Conservation (phyloP, 139 green algal species). For the Closterium sp. region DNA sequence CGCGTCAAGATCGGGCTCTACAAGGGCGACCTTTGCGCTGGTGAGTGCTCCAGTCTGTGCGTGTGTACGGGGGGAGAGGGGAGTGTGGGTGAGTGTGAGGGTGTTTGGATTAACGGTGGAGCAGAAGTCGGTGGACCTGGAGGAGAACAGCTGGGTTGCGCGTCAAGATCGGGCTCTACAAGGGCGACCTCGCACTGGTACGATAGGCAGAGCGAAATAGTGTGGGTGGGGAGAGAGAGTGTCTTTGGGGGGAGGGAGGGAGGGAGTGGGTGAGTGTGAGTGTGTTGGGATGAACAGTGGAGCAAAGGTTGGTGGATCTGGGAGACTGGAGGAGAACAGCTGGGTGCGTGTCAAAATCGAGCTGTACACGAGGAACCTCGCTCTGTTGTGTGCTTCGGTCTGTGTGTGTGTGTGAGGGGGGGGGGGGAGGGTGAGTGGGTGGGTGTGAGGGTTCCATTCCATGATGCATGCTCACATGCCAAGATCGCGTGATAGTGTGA, state of each 20-base stretch:
- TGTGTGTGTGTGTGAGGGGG: no score
- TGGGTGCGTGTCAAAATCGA: conserved; percentile 82
- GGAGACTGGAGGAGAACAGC: conserved; percentile 57
- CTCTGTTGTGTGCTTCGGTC: background rate
- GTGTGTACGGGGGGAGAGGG: background rate
- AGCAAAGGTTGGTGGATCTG: conserved; percentile 41
- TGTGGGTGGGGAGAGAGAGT: no score
- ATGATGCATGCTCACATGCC: no score
- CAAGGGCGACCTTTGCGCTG: conserved; percentile 83
- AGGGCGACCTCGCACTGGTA: conserved; percentile 76
- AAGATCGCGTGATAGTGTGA: no score
- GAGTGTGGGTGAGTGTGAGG: no score
- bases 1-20: conserved; percentile 78
- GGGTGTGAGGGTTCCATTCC: no score
- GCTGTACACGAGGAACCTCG: conserved; percentile 91
- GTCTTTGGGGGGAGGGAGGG: conserved; percentile 51
- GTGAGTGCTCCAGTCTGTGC: background rate
- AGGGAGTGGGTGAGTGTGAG: no score
- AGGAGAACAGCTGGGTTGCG: conserved; percentile 78
- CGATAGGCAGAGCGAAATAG: conserved; percentile 58
- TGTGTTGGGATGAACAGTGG: conserved; percentile 35
- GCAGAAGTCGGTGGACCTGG: conserved; percentile 42
- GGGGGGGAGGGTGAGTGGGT: no score
- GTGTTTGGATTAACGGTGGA: conserved; percentile 8
- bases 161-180: conserved; percentile 80